These are phyloP conservation scores for Pleurotus ostreatus DNA, from an alignment of 768 basidiomycete species.

Conservation along the genomic window DNA sequence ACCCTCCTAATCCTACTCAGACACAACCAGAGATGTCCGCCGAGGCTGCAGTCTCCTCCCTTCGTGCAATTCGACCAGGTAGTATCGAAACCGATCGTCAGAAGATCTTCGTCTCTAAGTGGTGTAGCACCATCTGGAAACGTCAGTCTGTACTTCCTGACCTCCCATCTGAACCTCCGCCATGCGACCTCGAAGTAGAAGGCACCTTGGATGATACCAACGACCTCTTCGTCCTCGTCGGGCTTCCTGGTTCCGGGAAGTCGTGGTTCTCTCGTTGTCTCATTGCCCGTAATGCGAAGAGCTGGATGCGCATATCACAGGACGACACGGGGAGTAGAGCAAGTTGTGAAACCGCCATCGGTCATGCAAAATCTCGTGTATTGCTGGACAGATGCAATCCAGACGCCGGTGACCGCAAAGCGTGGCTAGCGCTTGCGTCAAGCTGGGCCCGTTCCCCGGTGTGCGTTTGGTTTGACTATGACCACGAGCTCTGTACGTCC, in stretches of 20 bases:
- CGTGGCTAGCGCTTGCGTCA: conserved; percentile 46
- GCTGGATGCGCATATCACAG: conserved; percentile 48
- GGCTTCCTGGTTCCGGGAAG: conserved; percentile 61
- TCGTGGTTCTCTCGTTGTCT: conserved; percentile 50
- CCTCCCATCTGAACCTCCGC: conserved; percentile 44
- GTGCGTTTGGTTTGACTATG: conserved; percentile 55
- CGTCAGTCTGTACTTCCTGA: conserved; percentile 48
- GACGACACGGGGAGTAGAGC: conserved; percentile 51
- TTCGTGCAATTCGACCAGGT: conserved; percentile 50
- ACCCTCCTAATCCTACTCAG: conserved; percentile 31
- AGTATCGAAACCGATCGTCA: conserved; percentile 56
- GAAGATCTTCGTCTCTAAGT: conserved; percentile 53
- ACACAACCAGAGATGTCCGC: conserved; percentile 46
- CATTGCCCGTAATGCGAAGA: conserved; percentile 35
- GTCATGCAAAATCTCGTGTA: conserved; percentile 33
- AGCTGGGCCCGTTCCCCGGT: conserved; percentile 43
- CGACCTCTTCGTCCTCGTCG: conserved; percentile 53
- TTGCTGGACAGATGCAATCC: conserved; percentile 59
- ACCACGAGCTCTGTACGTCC: conserved; percentile 41
- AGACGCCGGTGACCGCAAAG: conserved; percentile 38
- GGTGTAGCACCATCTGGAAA: conserved; percentile 59
- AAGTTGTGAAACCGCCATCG: conserved; percentile 48
- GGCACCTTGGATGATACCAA: conserved; percentile 29
- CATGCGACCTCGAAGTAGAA: conserved; percentile 41
- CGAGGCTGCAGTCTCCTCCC: conserved; percentile 38